Evolutionary conservation across 768 basidiomycete species (phyloP), one percentile per base, ranked within the genome.

Genomic region (Pisolithus tinctorius): DNA sequence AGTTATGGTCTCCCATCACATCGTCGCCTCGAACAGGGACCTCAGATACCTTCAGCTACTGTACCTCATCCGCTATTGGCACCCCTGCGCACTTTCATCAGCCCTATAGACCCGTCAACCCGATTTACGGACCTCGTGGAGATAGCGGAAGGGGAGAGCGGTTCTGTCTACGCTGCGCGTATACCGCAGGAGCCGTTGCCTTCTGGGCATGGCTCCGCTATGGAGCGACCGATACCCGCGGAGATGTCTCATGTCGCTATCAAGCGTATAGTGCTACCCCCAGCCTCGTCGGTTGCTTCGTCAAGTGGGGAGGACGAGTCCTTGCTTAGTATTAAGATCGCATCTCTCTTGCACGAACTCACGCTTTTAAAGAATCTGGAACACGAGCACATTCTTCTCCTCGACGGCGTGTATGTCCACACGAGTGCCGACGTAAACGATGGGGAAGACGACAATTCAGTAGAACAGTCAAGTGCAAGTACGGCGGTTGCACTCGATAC

Each of bases 131-230:
- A 88, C 54, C 69, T 90, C 43, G 78, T 77, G 49, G 89, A 90
- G 68, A 84, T 93, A 27, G 89, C 87, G 0, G 86, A 91, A 63
- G 88, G 90, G 30, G 89, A 91, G 61, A 85, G 79, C 39, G 90
- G 90, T 4, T 83, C 79, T 2, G 86, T 93, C 17, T 80, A 69
- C 52, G 70, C 73, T 14, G 78, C 76, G 2, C 62, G 64, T 26
- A 63, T 75, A 6, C 44, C 17, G 14, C 54, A 64, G 5, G 31
- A 40, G 0, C 29, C 55, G 10, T 58, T 50, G 7, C 45, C 29
- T 13, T 45, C 29, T 30, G 37, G 20, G 25, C 43, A 47, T 36
- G 4, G 20, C 38, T 37, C 9, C 34, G 13, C 25, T 23, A 26
- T 11, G n/a, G 63, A 67, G 63, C 31, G 69, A 59, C 44, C 55